A percentile compares a stretch with the other conserved stretches of the same genome.
phyloP scores from a whole-genome alignment of 2,329 filamentous ascomycete genomes.

The Clonostachys byssicola region DNA sequence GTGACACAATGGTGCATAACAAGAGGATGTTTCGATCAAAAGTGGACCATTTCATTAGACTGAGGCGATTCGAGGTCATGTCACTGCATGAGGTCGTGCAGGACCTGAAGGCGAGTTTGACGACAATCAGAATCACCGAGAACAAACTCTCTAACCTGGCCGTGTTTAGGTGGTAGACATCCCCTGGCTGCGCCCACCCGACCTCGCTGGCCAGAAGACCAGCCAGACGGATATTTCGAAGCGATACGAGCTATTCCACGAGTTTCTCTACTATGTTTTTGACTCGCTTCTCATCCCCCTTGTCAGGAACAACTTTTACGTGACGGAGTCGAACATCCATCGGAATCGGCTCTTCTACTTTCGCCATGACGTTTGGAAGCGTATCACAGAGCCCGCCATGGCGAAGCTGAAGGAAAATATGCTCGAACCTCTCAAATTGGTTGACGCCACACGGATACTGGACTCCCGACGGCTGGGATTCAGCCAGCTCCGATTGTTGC shows the following conservation, averaged over 20 bases:
- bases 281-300: slow-evolving; percentile 89
- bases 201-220: slow-evolving; percentile 45
- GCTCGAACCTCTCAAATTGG: slow-evolving; percentile 70
- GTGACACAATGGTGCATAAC: slow-evolving; percentile 53
- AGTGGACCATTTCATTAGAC: slow-evolving; percentile 71
- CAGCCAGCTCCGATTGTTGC: slow-evolving; percentile 75
- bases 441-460: slow-evolving; percentile 53
- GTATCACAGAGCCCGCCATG: slow-evolving; percentile 70
- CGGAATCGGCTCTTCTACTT: slow-evolving; percentile 88
- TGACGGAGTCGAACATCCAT: slow-evolving; percentile 83
- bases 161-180: slow-evolving; percentile 58
- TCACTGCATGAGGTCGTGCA: slow-evolving; percentile 76
- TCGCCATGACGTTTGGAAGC: slow-evolving; percentile 86
- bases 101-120: slow-evolving; percentile 59
- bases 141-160: not conserved
- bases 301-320: slow-evolving; percentile 83
- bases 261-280: slow-evolving; percentile 89
- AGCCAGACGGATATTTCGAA: slow-evolving; percentile 71
- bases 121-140: slow-evolving; percentile 3
- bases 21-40: slow-evolving; percentile 55
- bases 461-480: slow-evolving; percentile 65
- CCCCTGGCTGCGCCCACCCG: slow-evolving; percentile 65
- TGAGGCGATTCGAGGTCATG: slow-evolving; percentile 78
- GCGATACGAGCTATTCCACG: slow-evolving; percentile 72
- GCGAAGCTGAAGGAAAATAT: slow-evolving; percentile 62